Base-by-base conservation (phyloP, 768 basidiomycete species). In the Pleurotus djamor region DNA sequence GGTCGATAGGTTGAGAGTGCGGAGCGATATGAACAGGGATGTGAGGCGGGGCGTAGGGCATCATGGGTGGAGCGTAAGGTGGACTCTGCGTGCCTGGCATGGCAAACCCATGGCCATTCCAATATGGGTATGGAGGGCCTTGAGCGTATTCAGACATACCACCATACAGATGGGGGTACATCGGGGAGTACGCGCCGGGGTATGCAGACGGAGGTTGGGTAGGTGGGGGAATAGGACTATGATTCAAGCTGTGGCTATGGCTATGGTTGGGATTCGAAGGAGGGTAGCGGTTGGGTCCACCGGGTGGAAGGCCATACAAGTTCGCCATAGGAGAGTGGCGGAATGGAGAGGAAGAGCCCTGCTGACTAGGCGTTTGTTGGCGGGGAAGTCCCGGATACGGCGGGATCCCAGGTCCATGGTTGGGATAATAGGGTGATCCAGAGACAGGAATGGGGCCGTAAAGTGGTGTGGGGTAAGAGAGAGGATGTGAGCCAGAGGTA, bases 51-150 rank as follows among this genome's bases (percentile, higher is more conserved):
- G 61, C 55, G 9, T 66, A 57, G 16, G 65, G 10, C 14, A 57
- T 48, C 48, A 38, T 36, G 21, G 57, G 60, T 7, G 55, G 63
- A 16, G 67, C 58, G 44, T 67, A 69, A 17, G 63, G 62, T 8
- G 68, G 71, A 48, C 59, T 70, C 48, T 69, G 65, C 37, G 62
- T 60, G 50, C 66, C 68, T 4, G 71, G 66, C 36, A 62, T 62
- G 32, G 59, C 64, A 59, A 60, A 62, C 50, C 52, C 38, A n/a
- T 59, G 58, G 14, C 55, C 69, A 28, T 71, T 69, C 81, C 79
- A 80, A 59, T 72, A 74, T 52, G 72, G 63, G 35, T 78, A 72
- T 4, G 76, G 74, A 59, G 71, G 60, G 2, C 48, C 65, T 51
- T 72, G 74, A 43, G 64, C 65, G 9, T 76, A 72, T 48, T 66